phyloP scores from a whole-genome alignment of 2,329 filamentous ascomycete genomes.

The Fusarium sp. region DNA sequence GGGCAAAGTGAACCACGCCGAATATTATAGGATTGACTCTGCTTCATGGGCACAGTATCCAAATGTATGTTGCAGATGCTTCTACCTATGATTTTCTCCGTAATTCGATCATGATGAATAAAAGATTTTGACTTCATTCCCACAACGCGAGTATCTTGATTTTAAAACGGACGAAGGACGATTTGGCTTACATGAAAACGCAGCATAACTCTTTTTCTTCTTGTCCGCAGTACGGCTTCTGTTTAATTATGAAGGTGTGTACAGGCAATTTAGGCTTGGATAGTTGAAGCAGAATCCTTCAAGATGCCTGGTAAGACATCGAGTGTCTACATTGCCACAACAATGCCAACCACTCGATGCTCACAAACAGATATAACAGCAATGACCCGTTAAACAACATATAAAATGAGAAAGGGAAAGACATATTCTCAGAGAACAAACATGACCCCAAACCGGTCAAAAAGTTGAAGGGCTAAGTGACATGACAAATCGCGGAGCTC shows the following conservation, averaged over 20 bases:
- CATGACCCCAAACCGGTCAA: constrained; percentile 17
- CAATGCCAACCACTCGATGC: constrained; percentile 2
- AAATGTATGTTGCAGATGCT: too few relatives aligned
- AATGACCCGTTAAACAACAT: constrained; percentile 7
- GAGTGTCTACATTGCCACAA: constrained; percentile 19
- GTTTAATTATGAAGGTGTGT: background rate
- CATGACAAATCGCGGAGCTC: constrained; percentile 17
- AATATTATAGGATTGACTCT: too few relatives aligned
- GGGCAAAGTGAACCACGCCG: too few relatives aligned
- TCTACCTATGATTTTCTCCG: too few relatives aligned
- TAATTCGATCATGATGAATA: background rate
- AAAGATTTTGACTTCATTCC: background rate
- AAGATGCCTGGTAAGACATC: constrained; percentile 10
- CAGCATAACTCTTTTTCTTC: constrained; percentile 16
- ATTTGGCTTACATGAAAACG: constrained; percentile 20
- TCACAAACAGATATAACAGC: constrained; percentile 1
- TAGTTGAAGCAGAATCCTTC: constrained; percentile 8
- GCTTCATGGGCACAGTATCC: too few relatives aligned
- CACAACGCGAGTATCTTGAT: background rate
- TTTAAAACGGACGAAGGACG: background rate
- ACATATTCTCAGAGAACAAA: constrained; percentile 7
- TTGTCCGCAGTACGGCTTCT: background rate
- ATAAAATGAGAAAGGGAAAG: constrained; percentile 11
- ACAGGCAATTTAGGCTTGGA: background rate
- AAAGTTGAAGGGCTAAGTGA: constrained; percentile 11